Evolutionary conservation across 2,329 filamentous ascomycete genomes (phyloP), one percentile per base, ranked within the genome.

Genomic region (Trichoderma arundinaceum): DNA sequence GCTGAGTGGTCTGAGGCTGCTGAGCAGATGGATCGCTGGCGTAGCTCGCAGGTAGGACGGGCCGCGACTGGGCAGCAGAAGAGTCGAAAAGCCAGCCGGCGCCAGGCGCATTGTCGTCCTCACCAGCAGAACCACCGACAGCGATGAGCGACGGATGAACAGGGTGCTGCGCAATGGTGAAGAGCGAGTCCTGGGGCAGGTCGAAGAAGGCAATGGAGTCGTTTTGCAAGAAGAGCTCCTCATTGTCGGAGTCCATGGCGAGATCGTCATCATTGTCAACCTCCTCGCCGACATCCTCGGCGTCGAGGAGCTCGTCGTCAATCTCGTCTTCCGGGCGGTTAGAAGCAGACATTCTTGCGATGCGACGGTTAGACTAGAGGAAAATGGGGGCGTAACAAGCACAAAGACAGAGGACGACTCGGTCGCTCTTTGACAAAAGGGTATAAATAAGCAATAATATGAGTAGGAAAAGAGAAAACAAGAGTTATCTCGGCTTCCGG

Each of bases 191-290:
- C 72, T 88, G 90, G 81, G 97, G 92, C 41, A 81, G 79, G 81
- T 98, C 95, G 75, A 98, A 97, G 82, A 96, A 94, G 67, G 92
- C 94, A 70, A 90, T 84, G 70, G 92, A 96, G 83, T 99, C 94
- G 83, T 98, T 99, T 69, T 95, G 88, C 7, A 98, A 84, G 48
- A 87, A 80, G 48, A 97, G 88, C 76, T 95, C 92, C 71, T 89
- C 85, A 62, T 88, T 87, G 67, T 86, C 86, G 4, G 88, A 91
- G 74, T 94, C 92, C 92, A 97, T 96, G 49, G 86, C 86, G 62
- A 92, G 84, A 75, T 96, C 91, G 58, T 86, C 88, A 67, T 88
- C 89, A 39, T 72, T 81, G 49, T 82, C 75, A 63, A 93, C 84
- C 77, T 95, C 89, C 79, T 96, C 92, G 33, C 87, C 90, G 2